phyloP scores from a whole-genome alignment of 179 eudicot species.

The Spergularia azorica region DNA sequence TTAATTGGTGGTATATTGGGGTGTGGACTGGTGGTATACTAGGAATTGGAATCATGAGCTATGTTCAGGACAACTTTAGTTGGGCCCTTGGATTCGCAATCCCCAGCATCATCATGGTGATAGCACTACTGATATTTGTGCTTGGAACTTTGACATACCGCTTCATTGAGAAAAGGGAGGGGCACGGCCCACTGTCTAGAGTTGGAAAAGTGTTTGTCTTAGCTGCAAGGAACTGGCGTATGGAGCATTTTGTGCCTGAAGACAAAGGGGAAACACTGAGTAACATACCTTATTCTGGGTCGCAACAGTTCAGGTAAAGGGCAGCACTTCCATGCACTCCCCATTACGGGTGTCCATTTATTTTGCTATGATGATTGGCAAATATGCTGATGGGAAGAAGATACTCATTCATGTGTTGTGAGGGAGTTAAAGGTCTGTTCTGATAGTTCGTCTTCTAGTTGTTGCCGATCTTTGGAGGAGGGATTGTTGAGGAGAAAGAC shows the following conservation, averaged over 20 bases:
- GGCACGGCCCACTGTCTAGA: conserved; percentile 45
- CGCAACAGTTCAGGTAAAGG: conserved; percentile 49
- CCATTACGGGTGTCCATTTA: neutral
- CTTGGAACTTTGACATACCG: conserved; percentile 58
- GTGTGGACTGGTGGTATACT: conserved; percentile 30
- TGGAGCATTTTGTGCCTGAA: conserved; percentile 24
- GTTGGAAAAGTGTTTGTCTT: conserved; percentile 49
- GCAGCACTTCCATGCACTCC: neutral
- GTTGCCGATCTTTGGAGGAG: neutral
- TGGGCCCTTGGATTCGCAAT: conserved; percentile 82
- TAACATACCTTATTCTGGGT: conserved; percentile 6
- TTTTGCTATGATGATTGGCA: neutral
- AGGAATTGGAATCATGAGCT: conserved; percentile 41
- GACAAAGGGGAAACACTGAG: conserved; percentile 25
- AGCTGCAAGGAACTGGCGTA: conserved; percentile 48
- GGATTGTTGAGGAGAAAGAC: neutral
- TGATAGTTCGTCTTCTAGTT: neutral
- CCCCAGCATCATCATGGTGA: conserved; percentile 49
- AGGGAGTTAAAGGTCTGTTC: neutral
- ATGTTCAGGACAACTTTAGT: conserved; percentile 59
- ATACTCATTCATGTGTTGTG: too few relatives aligned
- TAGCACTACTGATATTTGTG: conserved; percentile 49
- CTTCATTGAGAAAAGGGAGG: conserved; percentile 34
- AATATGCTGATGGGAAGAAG: neutral
- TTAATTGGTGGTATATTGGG: conserved; percentile 72